Evolutionary conservation across 495 filamentous ascomycete species (phyloP), one percentile per base, ranked within the genome.

Genomic region (Penicillium dipodomyicola): DNA sequence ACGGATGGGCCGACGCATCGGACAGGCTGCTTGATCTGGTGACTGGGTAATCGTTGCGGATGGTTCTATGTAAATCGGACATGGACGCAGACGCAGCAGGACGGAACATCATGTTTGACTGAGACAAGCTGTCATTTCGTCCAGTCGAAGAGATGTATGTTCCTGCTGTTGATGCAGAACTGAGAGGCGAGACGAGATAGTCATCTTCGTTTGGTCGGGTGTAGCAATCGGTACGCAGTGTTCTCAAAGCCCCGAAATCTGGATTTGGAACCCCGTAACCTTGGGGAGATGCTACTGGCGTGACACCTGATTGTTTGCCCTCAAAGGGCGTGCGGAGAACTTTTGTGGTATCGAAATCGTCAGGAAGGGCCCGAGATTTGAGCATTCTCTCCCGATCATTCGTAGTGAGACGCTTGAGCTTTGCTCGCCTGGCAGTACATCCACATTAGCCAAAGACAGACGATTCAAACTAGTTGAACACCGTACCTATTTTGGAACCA

Each of bases 401-500:
- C 40, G 84, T 90, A 39, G 88, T 96, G 58, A 97, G 78, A 56
- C 93, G 87, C 82, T 96, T 97, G 68, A 97, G 85, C 73, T 97
- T 97, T 22, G 93, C 93, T 69, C 93, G 79, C 74, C 93, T 97
- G 58, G 15, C 54, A 54, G 22, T 30, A 12, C 27, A 17, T 20
- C 11, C 14, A 52, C 30, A 68, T 76, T 63, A 77, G 65, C 47
- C 57, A 35, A n/a, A 27, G 7, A 39, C 42, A 44, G 20, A 17
- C 35, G 40, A 22, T 27, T 14, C 17, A 52, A 39, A 37, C 6
- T 58, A 63, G 35, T 17, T 58, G 47, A 65, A 54, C 25, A 51
- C 69, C 81, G 61, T 80, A 96, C 93, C 93, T 85, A 73, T 97
- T 97, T 73, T 97, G 93, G 72, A 97, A 97, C 93, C 93, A 97